These are phyloP conservation scores for Tritrichomonas foetus DNA, from an alignment of 208 protist species.

Conservation along the genomic window DNA sequence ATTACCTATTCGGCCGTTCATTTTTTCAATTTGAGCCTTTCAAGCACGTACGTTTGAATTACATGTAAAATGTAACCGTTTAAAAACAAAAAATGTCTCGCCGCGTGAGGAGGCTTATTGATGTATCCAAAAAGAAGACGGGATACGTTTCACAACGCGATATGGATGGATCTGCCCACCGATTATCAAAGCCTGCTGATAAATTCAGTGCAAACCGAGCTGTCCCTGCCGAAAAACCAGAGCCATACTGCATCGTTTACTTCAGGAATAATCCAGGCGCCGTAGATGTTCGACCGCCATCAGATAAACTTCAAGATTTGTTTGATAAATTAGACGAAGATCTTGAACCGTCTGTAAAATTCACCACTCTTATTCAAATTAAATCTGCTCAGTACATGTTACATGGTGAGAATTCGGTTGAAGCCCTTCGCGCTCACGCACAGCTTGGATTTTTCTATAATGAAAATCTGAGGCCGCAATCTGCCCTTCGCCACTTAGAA, in stretches of 20 bases:
- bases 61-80: too few species aligned
- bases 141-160: neutral
- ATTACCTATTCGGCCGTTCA: too few species aligned
- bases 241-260: neutral
- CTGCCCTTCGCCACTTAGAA: neutral
- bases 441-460: conserved; percentile 36
- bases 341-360: neutral
- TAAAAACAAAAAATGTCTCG: too few species aligned
- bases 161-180: neutral
- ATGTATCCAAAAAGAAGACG: too few species aligned
- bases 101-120: too few species aligned
- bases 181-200: neutral
- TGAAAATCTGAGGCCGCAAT: neutral
- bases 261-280: neutral
- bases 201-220: neutral
- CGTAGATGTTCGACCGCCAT: neutral
- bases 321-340: neutral
- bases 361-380: neutral
- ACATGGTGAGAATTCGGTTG: conserved; percentile 3
- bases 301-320: conserved; percentile 3
- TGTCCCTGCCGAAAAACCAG: neutral
- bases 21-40: too few species aligned
- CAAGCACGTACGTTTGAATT: too few species aligned
- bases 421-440: neutral
- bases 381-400: neutral